Conservation (phyloP, 164 flowering plant genomes). For the Tetrastigma voinierianum region DNA sequence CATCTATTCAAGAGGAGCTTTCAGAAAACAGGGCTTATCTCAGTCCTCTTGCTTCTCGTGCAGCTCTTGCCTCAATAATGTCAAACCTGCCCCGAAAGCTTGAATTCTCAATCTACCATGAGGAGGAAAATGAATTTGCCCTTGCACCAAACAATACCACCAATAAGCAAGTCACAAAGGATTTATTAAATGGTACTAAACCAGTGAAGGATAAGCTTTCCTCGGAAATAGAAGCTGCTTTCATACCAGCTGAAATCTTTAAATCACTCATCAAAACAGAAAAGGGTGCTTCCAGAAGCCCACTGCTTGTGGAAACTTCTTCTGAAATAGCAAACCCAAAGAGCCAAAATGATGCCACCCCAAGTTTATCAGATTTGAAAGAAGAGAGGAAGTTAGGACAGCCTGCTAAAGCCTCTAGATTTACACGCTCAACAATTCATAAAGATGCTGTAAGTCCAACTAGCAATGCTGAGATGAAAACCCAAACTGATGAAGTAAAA, state of each 20-base stretch:
- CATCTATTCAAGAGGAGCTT: constrained; percentile 15
- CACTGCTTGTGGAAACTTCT: constrained; percentile 9
- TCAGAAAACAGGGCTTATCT: constrained; percentile 23
- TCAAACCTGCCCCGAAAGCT: constrained; percentile 22
- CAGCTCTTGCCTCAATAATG: constrained; percentile 42
- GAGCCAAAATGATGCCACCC: not conserved
- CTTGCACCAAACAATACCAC: constrained; percentile 7
- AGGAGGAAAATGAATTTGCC: constrained; percentile 13
- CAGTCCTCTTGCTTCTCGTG: constrained; percentile 53
- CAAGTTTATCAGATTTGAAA: not conserved
- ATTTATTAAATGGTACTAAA: constrained; percentile 11
- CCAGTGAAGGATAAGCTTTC: not conserved
- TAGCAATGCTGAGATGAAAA: constrained; percentile 1
- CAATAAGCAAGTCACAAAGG: not conserved
- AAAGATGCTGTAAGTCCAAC: not conserved
- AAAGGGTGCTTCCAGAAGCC: not conserved
- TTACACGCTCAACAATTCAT: constrained; percentile 18
- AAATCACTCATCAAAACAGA: not conserved
- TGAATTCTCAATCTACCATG: constrained; percentile 15
- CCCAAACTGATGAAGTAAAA: constrained; percentile 9
- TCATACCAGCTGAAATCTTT: not conserved
- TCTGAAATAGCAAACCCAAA: not conserved
- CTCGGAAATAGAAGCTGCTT: not conserved
- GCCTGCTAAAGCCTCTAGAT: constrained; percentile 5
- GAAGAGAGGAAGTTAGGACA: constrained; percentile 1